Evolutionary conservation across 345 rosid species (phyloP).

Genomic region (Mercurialis annua): DNA sequence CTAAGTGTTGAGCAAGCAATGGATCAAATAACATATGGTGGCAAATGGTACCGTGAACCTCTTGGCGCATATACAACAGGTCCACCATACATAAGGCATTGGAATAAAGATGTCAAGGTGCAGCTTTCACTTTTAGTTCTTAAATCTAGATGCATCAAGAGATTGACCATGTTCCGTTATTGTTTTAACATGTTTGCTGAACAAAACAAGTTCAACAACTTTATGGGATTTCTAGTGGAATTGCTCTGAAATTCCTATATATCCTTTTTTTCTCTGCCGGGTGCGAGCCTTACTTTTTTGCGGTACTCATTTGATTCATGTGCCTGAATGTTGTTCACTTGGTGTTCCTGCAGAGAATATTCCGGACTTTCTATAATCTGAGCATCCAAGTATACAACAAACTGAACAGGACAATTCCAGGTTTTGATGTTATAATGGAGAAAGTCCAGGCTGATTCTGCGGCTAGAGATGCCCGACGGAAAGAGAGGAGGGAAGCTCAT

Average conservation of each 20-base stretch:
- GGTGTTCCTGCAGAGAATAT: slow-evolving; percentile 39
- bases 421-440: slow-evolving; percentile 48
- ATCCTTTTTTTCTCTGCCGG: background rate
- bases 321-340: background rate
- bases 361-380: slow-evolving; percentile 40
- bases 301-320: background rate
- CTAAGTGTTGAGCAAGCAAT: slow-evolving; percentile 90
- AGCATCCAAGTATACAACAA: slow-evolving; percentile 35
- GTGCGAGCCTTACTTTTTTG: background rate
- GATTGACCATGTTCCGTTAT: background rate
- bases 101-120: slow-evolving; percentile 66
- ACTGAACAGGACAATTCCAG: slow-evolving; percentile 51
- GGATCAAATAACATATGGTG: slow-evolving; percentile 79
- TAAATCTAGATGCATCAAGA: background rate
- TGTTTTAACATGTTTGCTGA: slow-evolving; percentile 1
- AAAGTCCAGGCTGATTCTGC: slow-evolving; percentile 43
- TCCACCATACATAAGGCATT: slow-evolving; percentile 70
- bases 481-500: slow-evolving; percentile 38
- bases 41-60: slow-evolving; percentile 86
- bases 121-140: background rate
- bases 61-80: slow-evolving; percentile 73
- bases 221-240: background rate
- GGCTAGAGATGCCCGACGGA: slow-evolving; percentile 31
- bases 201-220: background rate
- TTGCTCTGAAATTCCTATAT: background rate